phyloP scores from a whole-genome alignment of 1,284 basidiomycete genomes.

The Puccinia triticina region DNA sequence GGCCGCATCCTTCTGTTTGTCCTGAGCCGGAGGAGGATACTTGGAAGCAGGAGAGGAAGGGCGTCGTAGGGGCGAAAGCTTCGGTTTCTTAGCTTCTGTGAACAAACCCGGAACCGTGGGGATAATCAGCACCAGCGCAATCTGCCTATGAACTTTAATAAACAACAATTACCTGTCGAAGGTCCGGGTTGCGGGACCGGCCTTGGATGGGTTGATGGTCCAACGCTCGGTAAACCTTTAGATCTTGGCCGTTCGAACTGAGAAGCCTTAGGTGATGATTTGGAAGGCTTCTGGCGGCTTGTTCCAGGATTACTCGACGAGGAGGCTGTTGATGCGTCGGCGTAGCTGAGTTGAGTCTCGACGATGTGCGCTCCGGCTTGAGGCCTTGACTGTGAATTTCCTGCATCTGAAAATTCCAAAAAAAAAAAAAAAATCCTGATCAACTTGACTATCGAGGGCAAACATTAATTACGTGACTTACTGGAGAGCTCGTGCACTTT shows the following conservation, averaged over 20 bases:
- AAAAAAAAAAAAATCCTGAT: not conserved
- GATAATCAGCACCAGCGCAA: not conserved
- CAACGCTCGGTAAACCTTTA: not conserved
- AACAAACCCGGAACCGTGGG: not conserved
- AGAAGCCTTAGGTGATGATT: conserved; percentile 6
- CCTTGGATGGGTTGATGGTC: not conserved
- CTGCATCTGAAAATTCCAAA: not conserved
- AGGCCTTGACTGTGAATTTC: not conserved
- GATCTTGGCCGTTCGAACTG: not conserved
- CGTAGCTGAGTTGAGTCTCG: not conserved
- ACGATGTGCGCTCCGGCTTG: not conserved
- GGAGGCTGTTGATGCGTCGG: not conserved
- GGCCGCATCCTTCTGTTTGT: not conserved
- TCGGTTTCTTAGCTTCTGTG: not conserved
- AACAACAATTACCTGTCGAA: not conserved
- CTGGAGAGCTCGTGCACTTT: not conserved
- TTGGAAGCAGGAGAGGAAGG: conserved; percentile 1
- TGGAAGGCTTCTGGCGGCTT: not conserved
- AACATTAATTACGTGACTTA: not conserved
- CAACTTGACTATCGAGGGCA: too few species aligned
- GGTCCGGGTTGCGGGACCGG: not conserved
- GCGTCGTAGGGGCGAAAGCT: not conserved
- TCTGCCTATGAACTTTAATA: not conserved
- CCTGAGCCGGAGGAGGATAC: not conserved
- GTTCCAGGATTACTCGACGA: not conserved